These are phyloP conservation scores for Colletotrichum acutatum DNA, from an alignment of 2,329 filamentous ascomycete species.

Conservation along the genomic window DNA sequence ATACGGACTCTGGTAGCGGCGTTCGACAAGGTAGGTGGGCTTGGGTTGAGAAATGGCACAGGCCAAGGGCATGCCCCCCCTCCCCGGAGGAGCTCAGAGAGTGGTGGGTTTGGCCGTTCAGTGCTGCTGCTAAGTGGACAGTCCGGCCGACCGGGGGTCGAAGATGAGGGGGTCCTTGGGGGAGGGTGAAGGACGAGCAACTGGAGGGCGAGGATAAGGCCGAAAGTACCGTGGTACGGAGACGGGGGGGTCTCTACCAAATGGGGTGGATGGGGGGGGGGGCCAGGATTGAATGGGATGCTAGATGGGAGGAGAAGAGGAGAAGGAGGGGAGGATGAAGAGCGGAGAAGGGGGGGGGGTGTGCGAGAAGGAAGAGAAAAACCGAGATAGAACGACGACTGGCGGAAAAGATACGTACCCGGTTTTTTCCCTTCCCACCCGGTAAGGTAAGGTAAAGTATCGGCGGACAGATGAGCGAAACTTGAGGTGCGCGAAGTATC, in stretches of 20 bases:
- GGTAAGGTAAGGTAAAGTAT: neutral
- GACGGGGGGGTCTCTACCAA: conserved; percentile 2
- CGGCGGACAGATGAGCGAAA: neutral
- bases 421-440: neutral
- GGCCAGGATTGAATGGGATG: conserved; percentile 18
- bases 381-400: neutral
- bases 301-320: neutral
- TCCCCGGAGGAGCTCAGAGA: conserved; percentile 25
- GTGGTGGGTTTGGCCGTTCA: conserved; percentile 27
- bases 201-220: conserved; percentile 1
- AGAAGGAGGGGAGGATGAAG: neutral
- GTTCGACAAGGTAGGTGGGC: conserved; percentile 27
- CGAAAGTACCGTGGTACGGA: conserved; percentile 12
- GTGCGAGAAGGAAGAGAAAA: neutral
- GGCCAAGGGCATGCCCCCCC: conserved; percentile 14
- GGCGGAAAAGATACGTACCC: conserved; percentile 2
- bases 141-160: conserved; percentile 29
- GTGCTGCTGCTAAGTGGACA: conserved; percentile 25
- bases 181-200: neutral
- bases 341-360: neutral
- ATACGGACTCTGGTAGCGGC: conserved; percentile 11
- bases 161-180: neutral
- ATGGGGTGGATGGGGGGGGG: neutral
- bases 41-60: conserved; percentile 34
- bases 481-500: neutral